These are phyloP conservation scores for Rhizoctonia solani DNA, from an alignment of 1,284 basidiomycete genomes.

Conservation along the genomic window DNA sequence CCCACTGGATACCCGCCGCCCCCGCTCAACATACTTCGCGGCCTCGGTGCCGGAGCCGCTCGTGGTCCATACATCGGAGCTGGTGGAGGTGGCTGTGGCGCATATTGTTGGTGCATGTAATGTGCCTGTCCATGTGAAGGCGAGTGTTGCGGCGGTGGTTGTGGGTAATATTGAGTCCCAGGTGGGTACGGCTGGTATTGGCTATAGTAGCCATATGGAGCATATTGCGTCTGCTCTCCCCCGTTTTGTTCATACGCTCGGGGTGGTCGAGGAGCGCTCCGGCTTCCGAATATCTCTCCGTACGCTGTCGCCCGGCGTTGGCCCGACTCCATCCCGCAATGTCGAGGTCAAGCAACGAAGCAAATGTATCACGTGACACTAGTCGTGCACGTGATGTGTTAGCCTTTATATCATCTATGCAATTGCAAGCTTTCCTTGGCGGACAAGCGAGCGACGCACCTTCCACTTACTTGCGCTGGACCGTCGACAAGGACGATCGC, in stretches of 20 bases:
- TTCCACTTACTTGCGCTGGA: no score
- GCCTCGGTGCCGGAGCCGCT: constrained; percentile 49
- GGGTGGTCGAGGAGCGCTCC: constrained; percentile 53
- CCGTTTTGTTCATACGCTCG: constrained; percentile 5
- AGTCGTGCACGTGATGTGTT: constrained; percentile 9
- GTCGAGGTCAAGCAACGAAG: constrained; percentile 32
- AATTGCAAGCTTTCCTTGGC: no score
- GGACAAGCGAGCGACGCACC: no score
- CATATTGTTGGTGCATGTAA: constrained; percentile 39
- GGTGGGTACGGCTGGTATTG: constrained; percentile 39
- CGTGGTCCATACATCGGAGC: constrained; percentile 27
- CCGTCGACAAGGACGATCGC: no score
- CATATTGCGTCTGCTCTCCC: constrained; percentile 10
- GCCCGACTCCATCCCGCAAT: constrained; percentile 26
- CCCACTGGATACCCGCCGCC: constrained; percentile 51
- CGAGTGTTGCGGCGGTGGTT: no score
- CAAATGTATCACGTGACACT: constrained; percentile 16
- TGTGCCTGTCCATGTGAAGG: constrained; percentile 40
- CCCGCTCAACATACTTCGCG: constrained; percentile 57
- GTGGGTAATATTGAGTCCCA: constrained; percentile 39
- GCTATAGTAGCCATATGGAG: constrained; percentile 21
- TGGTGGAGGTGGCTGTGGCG: constrained; percentile 39
- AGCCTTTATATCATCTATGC: background rate
- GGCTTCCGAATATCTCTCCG: constrained; percentile 80
- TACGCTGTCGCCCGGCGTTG: constrained; percentile 72